These are phyloP conservation scores for Cornus florida DNA, from an alignment of 148 eudicot genomes.

Conservation along the genomic window DNA sequence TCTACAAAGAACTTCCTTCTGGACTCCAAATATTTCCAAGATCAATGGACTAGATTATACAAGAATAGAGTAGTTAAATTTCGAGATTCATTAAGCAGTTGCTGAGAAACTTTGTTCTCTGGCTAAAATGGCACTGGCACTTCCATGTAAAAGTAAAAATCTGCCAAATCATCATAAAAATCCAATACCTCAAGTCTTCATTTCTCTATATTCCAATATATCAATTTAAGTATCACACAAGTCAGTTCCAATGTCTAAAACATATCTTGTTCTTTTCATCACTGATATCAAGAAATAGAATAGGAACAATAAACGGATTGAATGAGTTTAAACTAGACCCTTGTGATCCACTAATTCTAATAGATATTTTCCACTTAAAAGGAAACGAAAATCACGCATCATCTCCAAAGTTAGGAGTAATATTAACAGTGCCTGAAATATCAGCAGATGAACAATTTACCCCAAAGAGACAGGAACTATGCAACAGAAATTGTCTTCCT, in stretches of 20 bases:
- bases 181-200: too few relatives aligned
- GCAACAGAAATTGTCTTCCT: background rate
- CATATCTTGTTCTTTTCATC: background rate
- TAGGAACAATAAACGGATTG: background rate
- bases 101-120: background rate
- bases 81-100: background rate
- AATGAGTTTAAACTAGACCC: background rate
- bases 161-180: too few relatives aligned
- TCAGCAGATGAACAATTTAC: background rate
- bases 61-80: background rate
- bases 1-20: constrained; percentile 1
- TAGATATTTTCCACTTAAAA: background rate
- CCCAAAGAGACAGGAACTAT: background rate
- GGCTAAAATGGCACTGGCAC: too few relatives aligned
- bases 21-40: background rate
- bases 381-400: background rate
- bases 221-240: background rate
- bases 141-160: too few relatives aligned
- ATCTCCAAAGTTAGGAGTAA: background rate
- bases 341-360: background rate
- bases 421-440: constrained; percentile 6
- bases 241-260: constrained; percentile 1
- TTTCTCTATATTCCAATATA: background rate
- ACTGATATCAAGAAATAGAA: background rate
- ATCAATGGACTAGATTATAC: background rate